Base-by-base conservation (phyloP, 192 early-diverging fungal genomes). In the Piromyces sp. region DNA sequence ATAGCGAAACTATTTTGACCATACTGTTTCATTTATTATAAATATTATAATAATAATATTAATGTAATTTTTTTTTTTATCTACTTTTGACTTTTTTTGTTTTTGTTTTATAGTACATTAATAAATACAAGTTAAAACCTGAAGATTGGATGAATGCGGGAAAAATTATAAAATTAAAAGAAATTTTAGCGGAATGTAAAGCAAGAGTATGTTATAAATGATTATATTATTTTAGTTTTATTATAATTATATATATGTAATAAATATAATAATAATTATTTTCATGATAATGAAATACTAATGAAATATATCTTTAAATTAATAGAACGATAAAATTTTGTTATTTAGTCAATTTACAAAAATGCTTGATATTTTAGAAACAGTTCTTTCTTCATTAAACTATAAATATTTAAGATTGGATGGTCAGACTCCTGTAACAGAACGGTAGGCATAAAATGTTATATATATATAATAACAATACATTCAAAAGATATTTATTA, bases 141-240 rank as follows among this genome's bases (percentile, higher is more conserved):
- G 85, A 91, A 15, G 83, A 84, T 19, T 90, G 92, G 84, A 87
- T 95, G 90, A 90, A 95, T 81, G 88, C 94, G 2, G 93, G 93
- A 38, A 97, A 97, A 83, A 89, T 97, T 13, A 28, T 87, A 30
- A 83, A 85, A 68, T 85, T 97, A 30, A 84, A 91, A 37, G 29
- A 80, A 9, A 85, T 94, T 1, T 83, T 97, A 13, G 89, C 84
- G 13, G 86, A 83, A 7, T 79, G 89, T 82, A 90, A 88, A 29
- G 79, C 17, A 86, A 83, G 13, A 79, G 89, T 82, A 90, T 87
- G 22, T 68, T 13, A 13, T 40, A 13, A 40, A 40, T 40, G n/a
- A n/a, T n/a, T n/a, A n/a, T n/a, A n/a, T n/a, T n/a, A n/a, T n/a
- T n/a, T n/a, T n/a, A n/a, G n/a, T n/a, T n/a, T n/a, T n/a, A n/a